phyloP scores from a whole-genome alignment of 306 rosid species.

The Acacia confusa region DNA sequence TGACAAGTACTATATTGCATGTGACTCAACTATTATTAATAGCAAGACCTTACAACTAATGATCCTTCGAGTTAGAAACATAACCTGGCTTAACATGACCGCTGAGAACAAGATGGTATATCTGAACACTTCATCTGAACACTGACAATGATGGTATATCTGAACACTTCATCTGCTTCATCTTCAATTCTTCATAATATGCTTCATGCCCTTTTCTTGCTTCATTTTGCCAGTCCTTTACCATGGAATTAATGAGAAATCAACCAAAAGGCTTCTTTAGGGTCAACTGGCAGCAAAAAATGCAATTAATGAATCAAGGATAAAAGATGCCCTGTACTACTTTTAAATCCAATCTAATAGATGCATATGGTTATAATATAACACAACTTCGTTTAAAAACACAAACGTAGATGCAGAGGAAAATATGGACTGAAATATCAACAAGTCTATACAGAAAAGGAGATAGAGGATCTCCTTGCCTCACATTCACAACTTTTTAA shows the following conservation, averaged over 20 bases:
- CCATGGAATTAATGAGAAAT: slow-evolving; percentile 92
- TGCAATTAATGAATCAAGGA: slow-evolving; percentile 18
- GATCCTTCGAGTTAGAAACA: slow-evolving; percentile 25
- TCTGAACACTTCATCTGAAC: too few relatives aligned
- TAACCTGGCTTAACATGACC: slow-evolving; percentile 97
- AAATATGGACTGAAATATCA: background rate
- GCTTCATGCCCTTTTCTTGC: slow-evolving; percentile 94
- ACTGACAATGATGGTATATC: slow-evolving; percentile 85
- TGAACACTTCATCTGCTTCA: slow-evolving; percentile 92
- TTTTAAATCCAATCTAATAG: slow-evolving; percentile 1
- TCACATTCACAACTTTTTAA: background rate
- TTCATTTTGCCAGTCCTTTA: slow-evolving; percentile 97
- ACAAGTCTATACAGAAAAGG: background rate
- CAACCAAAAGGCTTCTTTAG: slow-evolving; percentile 87
- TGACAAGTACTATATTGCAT: background rate
- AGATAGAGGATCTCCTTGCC: background rate
- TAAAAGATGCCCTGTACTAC: background rate
- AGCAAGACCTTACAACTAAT: slow-evolving; percentile 14
- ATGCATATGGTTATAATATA: background rate
- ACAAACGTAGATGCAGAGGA: background rate
- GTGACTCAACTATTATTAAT: background rate
- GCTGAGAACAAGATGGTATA: slow-evolving; percentile 93
- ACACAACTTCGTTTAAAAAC: too few relatives aligned
- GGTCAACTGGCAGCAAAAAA: slow-evolving; percentile 69
- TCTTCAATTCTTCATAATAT: slow-evolving; percentile 79